These are phyloP conservation scores for Lentinus brumalis DNA, from an alignment of 768 basidiomycete species.

Conservation along the genomic window DNA sequence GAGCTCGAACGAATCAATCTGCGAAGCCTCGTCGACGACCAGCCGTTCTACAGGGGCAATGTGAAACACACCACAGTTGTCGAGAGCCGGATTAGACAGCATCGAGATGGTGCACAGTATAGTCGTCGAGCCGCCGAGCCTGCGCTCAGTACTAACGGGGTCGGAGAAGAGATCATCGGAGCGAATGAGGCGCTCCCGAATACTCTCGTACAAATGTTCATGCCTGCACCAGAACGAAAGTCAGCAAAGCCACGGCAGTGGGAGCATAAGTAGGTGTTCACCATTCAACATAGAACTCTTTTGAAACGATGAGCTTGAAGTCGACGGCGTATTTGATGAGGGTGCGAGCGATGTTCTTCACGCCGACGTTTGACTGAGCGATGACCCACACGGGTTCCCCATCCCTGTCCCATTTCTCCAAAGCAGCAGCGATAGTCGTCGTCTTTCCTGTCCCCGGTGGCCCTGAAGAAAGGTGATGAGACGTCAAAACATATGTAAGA, in stretches of 20 bases:
- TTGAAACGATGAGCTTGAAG: constrained; percentile 53
- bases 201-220: constrained; percentile 46
- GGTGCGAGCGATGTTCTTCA: constrained; percentile 84
- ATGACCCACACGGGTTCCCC: constrained; percentile 59
- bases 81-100: constrained; percentile 49
- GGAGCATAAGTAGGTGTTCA: constrained; percentile 1
- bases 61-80: constrained; percentile 34
- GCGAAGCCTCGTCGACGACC: constrained; percentile 60
- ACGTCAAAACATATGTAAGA: no score
- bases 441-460: constrained; percentile 60
- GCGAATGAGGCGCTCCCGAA: constrained; percentile 36
- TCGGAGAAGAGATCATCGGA: constrained; percentile 43
- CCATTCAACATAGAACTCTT: constrained; percentile 33
- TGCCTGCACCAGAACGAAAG: constrained; percentile 40
- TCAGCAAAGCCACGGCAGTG: neutral
- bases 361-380: constrained; percentile 82
- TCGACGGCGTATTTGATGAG: constrained; percentile 51
- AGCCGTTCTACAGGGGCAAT: constrained; percentile 46
- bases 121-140: constrained; percentile 36
- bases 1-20: constrained; percentile 50
- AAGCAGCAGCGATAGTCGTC: constrained; percentile 48
- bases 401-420: constrained; percentile 37
- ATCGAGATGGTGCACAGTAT: constrained; percentile 53
- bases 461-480: constrained; percentile 37
- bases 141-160: constrained; percentile 20